Evolutionary conservation across 169 alveolate species (phyloP), one percentile per base, ranked within the genome.

Genomic region (Eimeria maxima): DNA sequence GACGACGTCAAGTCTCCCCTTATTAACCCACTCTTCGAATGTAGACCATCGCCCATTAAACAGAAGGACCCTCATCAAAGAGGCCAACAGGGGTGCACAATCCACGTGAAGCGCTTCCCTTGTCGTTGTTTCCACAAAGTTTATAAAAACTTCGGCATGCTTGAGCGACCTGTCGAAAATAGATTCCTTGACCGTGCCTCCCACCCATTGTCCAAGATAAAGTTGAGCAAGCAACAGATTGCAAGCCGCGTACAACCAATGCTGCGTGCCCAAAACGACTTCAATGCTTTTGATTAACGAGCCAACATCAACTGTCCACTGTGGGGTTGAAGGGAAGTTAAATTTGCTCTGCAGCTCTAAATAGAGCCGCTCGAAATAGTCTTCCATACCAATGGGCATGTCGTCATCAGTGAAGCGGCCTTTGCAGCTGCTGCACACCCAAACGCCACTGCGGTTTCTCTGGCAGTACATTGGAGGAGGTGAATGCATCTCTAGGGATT

Each of bases 171-270:
- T 57, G 65, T 83, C 80, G 74, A 92, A 92, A 29, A 92, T 80
- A 11, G 89, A 71, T 45, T 92, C 96, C 47, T 65, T 27, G 29
- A 92, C 92, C 57, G 57, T 83, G 47, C 96, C 96, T 18, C 96
- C 96, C 42, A 80, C 78, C 96, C 96, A 92, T 92, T 76, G 89
- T 55, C 96, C 96, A 13, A 92, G 96, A 33, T 78, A 92, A 27
- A 92, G 86, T 74, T 92, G 96, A 53, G 93, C 92, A 24, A 92
- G 96, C 93, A 92, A 24, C 86, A 92, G 50, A 38, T 92, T 83
- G 55, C 96, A 83, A 27, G 96, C 96, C 20, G 92, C 92, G 42
- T 92, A 92, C 63, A 92, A 63, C 96, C 96, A 92, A 53, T 92
- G 96, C 33, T 92, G 89, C 18, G 73, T 67, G 47, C 96, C 96